A percentile compares a stretch with the other conserved stretches of the same genome.
These are phyloP conservation scores for Achaetomiella virescens DNA, from an alignment of 495 filamentous ascomycete species.

Conservation along the genomic window DNA sequence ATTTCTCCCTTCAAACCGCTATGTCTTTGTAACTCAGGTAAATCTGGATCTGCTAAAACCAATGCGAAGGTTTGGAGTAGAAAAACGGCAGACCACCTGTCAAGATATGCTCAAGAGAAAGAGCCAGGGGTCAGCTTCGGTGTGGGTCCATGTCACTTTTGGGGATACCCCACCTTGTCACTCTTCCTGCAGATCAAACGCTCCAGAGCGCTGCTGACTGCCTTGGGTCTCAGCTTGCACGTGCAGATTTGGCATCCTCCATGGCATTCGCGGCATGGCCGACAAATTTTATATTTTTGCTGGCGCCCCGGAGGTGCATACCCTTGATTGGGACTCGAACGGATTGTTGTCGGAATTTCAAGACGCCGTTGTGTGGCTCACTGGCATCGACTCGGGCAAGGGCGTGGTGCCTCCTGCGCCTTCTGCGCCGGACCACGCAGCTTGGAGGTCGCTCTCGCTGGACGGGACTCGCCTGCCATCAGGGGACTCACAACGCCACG, in stretches of 20 bases:
- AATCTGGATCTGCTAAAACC: no score
- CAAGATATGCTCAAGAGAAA: no score
- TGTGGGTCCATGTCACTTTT: no score
- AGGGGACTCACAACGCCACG: slow-evolving; percentile 39
- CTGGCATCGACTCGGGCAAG: slow-evolving; percentile 14
- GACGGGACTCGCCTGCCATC: slow-evolving; percentile 31
- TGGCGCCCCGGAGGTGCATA: slow-evolving; percentile 52
- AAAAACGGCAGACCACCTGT: no score
- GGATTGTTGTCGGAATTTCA: slow-evolving; percentile 44
- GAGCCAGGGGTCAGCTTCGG: no score
- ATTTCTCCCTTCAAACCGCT: no score
- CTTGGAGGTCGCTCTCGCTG: slow-evolving; percentile 46
- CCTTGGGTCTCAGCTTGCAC: no score
- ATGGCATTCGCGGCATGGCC: slow-evolving; percentile 31
- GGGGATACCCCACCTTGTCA: not conserved
- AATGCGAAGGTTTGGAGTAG: no score
- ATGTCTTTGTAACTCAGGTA: no score
- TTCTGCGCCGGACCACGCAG: slow-evolving; percentile 25
- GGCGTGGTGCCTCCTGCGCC: slow-evolving; percentile 3
- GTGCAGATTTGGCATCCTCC: no score
- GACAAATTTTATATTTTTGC: slow-evolving; percentile 50
- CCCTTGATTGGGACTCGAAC: slow-evolving; percentile 51
- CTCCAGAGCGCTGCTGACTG: no score
- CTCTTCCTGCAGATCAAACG: no score
- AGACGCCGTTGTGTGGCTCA: slow-evolving; percentile 44